A percentile compares a stretch with the other conserved stretches of the same genome.
phyloP scores from a whole-genome alignment of 2,329 filamentous ascomycete genomes.

The Trichoderma endophyticum region DNA sequence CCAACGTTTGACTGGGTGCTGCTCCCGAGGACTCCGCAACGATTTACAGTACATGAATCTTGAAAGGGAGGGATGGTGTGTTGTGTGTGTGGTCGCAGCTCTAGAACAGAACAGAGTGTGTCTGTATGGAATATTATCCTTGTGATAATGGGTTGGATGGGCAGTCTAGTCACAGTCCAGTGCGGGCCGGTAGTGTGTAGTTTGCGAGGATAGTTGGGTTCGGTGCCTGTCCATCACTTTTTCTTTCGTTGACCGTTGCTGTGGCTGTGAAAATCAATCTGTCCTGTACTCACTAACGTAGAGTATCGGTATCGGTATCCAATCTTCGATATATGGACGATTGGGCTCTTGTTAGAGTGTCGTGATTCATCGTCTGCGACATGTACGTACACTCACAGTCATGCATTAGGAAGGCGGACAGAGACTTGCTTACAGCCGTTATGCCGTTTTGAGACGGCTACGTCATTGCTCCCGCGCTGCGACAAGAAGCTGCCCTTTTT shows the following conservation, averaged over 20 bases:
- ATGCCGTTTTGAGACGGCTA: slow-evolving; percentile 2
- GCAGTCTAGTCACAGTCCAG: neutral
- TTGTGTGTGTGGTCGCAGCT: neutral
- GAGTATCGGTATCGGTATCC: neutral
- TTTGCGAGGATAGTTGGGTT: neutral
- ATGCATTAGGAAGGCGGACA: neutral
- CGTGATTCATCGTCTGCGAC: neutral
- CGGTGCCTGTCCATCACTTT: neutral
- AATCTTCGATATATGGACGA: neutral
- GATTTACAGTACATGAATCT: neutral
- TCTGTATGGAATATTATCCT: neutral
- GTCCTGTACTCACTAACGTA: neutral
- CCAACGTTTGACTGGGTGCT: neutral
- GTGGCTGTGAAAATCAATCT: neutral
- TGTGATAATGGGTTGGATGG: neutral
- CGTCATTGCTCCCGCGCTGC: neutral
- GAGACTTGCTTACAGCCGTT: slow-evolving; percentile 3
- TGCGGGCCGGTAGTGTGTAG: neutral
- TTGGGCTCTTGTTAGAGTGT: neutral
- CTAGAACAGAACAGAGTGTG: neutral
- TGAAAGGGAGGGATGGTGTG: neutral
- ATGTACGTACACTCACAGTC: neutral
- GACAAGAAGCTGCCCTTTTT: slow-evolving; percentile 10
- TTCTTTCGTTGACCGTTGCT: neutral
- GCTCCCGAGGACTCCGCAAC: slow-evolving; percentile 2